Percentiles rank a stretch among this genome's conserved stretches.
phyloP scores from a whole-genome alignment of 2,329 filamentous ascomycete genomes.

The Fusarium papillatum region DNA sequence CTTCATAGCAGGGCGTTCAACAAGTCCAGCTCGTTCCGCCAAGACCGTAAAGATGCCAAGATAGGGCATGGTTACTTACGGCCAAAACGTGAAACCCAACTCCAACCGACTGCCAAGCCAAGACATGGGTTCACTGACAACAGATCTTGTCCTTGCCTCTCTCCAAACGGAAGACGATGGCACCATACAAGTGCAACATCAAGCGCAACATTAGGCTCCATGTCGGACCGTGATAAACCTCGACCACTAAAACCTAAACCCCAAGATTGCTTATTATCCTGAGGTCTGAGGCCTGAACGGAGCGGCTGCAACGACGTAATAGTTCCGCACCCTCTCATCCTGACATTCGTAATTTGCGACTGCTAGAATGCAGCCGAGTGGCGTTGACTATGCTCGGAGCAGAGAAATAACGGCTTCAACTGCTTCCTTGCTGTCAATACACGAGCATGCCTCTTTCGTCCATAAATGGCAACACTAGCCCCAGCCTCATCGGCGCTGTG shows the following conservation, averaged over 20 bases:
- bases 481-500: conserved; percentile 17
- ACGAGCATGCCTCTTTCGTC: conserved; percentile 2
- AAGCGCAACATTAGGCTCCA: not conserved
- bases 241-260: not conserved
- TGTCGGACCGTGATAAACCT: not conserved
- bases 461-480: not conserved
- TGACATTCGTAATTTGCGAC: conserved; percentile 5
- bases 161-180: not conserved
- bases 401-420: conserved; percentile 27
- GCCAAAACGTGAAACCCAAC: conserved; percentile 26
- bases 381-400: conserved; percentile 3
- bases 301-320: not conserved
- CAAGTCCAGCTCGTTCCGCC: not conserved
- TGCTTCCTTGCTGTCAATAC: conserved; percentile 7
- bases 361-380: conserved; percentile 15
- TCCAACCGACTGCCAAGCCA: conserved; percentile 2
- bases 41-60: conserved; percentile 4
- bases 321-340: not conserved
- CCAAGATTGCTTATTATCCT: not conserved
- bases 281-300: not conserved
- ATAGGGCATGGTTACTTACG: not conserved
- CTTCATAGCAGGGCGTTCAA: not conserved
- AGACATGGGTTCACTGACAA: conserved; percentile 17
- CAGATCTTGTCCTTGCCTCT: conserved; percentile 4
- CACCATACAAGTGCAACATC: not conserved